Percentiles rank a stretch among this genome's conserved stretches.
Evolutionary conservation across 2,329 filamentous ascomycete species (phyloP).

Genomic region (Setomelanomma holmii): DNA sequence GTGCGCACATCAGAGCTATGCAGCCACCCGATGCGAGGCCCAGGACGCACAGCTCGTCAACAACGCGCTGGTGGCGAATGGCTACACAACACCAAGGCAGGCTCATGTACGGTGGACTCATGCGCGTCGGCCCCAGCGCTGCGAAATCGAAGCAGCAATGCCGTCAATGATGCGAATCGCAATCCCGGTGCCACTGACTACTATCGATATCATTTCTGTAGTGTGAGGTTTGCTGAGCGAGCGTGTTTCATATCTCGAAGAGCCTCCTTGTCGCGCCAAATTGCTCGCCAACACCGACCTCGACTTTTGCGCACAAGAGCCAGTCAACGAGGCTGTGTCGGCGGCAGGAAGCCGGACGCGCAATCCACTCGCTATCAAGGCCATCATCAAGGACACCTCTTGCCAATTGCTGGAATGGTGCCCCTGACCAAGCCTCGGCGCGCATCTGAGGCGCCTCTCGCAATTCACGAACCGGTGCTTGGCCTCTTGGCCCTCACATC

Average conservation of each 20-base stretch:
- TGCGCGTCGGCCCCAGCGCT: neutral
- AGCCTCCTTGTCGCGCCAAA: constrained; percentile 1
- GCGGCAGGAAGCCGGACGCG: constrained; percentile 24
- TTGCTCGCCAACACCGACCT: constrained; percentile 5
- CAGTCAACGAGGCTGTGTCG: constrained; percentile 36
- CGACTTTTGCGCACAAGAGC: constrained; percentile 1
- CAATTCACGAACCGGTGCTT: constrained; percentile 30
- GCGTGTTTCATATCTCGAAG: constrained; percentile 7
- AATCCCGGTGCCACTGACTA: neutral
- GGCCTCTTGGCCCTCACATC: constrained; percentile 36
- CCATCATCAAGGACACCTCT: constrained; percentile 16
- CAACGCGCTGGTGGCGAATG: constrained; percentile 1
- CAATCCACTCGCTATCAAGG: constrained; percentile 27
- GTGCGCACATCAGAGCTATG: neutral
- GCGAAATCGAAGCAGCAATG: neutral
- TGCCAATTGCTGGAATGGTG: constrained; percentile 22
- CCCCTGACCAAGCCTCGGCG: constrained; percentile 48
- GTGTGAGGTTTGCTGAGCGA: neutral
- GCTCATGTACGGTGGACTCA: neutral
- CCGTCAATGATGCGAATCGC: constrained; percentile 1
- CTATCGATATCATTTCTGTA: neutral
- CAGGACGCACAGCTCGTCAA: constrained; percentile 5
- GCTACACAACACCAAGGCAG: constrained; percentile 3
- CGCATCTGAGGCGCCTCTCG: constrained; percentile 29
- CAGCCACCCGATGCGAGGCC: neutral